Percentiles rank a stretch among this genome's conserved stretches.
Conservation (phyloP, 805 yeast genomes). For the Barnettozyma sucrosica region DNA sequence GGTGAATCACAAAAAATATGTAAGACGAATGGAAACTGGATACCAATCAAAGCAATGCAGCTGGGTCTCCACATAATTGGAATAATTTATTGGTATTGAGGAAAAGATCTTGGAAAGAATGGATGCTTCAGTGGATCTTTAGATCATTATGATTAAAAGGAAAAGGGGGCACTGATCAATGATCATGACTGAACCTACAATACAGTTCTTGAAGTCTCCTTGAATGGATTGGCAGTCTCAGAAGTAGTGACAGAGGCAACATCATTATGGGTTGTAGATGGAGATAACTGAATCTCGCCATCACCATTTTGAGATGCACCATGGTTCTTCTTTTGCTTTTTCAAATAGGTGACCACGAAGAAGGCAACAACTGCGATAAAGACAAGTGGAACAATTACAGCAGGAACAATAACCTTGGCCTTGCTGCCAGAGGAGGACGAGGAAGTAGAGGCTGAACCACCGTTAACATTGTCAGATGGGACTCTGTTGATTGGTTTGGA, state of each 20-base stretch:
- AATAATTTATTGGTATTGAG: neutral
- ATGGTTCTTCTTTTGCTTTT: slow-evolving; percentile 21
- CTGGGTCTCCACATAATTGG: neutral
- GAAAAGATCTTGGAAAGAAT: neutral
- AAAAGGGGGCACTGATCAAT: neutral
- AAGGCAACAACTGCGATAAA: slow-evolving; percentile 26
- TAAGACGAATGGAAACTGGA: slow-evolving; percentile 6
- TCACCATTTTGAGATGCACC: neutral
- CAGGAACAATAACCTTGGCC: slow-evolving; percentile 34
- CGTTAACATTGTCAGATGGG: slow-evolving; percentile 34
- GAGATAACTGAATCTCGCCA: slow-evolving; percentile 23
- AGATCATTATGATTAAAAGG: neutral
- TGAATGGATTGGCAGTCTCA: slow-evolving; percentile 25
- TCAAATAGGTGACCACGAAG: slow-evolving; percentile 29
- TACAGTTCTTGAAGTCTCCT: slow-evolving; percentile 26
- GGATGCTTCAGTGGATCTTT: neutral
- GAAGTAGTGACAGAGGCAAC: slow-evolving; percentile 20
- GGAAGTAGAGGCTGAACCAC: slow-evolving; percentile 6
- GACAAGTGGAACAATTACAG: slow-evolving; percentile 38
- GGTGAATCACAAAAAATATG: slow-evolving; percentile 1
- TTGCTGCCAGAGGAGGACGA: slow-evolving; percentile 18
- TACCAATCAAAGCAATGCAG: neutral
- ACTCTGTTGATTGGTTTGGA: slow-evolving; percentile 28
- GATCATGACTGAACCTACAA: slow-evolving; percentile 10
- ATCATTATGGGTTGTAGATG: slow-evolving; percentile 19